Evolutionary conservation across 2,329 filamentous ascomycete species (phyloP).

Genomic region (Pseudogymnoascus sp.): DNA sequence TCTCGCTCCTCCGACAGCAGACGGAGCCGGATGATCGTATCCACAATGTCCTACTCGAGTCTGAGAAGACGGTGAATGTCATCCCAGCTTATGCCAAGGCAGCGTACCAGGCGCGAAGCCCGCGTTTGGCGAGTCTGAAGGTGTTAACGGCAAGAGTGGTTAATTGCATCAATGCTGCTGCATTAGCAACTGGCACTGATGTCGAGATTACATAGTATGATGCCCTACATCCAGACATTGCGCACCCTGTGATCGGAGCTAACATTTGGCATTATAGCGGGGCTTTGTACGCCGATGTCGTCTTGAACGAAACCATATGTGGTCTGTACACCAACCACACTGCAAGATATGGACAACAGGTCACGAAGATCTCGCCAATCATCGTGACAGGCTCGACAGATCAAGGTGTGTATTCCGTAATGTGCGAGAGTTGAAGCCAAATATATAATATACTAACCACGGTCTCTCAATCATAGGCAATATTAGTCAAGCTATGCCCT

Average conservation of each 20-base stretch:
- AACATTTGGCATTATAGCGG: slow-evolving; percentile 13
- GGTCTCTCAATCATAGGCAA: slow-evolving; percentile 37
- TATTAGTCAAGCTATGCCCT: slow-evolving; percentile 49
- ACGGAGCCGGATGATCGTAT: slow-evolving; percentile 43
- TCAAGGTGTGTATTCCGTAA: slow-evolving; percentile 46
- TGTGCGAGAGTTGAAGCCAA: not conserved
- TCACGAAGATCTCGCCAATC: slow-evolving; percentile 34
- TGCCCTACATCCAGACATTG: not conserved
- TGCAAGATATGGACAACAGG: slow-evolving; percentile 34
- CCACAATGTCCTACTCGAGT: slow-evolving; percentile 43
- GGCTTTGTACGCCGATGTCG: slow-evolving; percentile 45
- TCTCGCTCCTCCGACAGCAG: slow-evolving; percentile 49
- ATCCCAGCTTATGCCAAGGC: slow-evolving; percentile 44
- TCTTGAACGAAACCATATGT: slow-evolving; percentile 45
- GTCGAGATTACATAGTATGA: slow-evolving; percentile 34
- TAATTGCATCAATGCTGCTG: slow-evolving; percentile 40
- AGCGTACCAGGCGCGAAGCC: slow-evolving; percentile 38
- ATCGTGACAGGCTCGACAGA: slow-evolving; percentile 36
- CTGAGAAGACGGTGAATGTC: slow-evolving; percentile 46
- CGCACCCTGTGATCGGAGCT: not conserved
- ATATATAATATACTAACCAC: not conserved
- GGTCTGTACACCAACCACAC: slow-evolving; percentile 38
- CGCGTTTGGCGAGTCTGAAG: slow-evolving; percentile 34
- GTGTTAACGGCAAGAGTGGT: slow-evolving; percentile 36
- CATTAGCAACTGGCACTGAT: slow-evolving; percentile 42